These are phyloP conservation scores for Aphanomyces astaci DNA, from an alignment of 352 stramenopile genomes.

Conservation along the genomic window DNA sequence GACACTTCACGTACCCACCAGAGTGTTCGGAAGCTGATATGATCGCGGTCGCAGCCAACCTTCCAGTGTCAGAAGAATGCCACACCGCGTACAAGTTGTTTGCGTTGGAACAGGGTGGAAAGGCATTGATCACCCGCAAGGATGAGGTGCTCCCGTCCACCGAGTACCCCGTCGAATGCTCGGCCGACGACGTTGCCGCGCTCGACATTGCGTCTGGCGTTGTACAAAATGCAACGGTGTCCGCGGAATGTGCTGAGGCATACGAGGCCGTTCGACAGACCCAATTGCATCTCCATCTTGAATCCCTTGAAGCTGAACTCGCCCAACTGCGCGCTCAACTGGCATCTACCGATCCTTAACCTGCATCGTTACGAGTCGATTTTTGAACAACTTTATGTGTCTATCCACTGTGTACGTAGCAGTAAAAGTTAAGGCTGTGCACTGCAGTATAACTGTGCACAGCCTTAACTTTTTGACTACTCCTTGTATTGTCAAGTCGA, in stretches of 20 bases:
- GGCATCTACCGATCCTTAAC: too few relatives aligned
- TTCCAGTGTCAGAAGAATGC: neutral
- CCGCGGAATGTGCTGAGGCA: neutral
- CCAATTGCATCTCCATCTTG: neutral
- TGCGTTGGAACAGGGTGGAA: neutral
- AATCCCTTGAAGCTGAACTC: neutral
- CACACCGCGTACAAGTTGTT: slow-evolving; percentile 8
- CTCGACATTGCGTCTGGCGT: neutral
- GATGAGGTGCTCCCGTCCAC: neutral
- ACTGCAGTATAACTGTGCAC: too few relatives aligned
- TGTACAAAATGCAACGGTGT: neutral
- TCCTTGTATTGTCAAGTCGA: too few relatives aligned
- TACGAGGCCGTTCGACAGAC: neutral
- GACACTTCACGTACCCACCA: neutral
- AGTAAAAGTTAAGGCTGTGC: too few relatives aligned
- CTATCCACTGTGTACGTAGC: too few relatives aligned
- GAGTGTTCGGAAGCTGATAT: neutral
- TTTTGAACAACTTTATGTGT: too few relatives aligned
- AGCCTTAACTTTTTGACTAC: too few relatives aligned
- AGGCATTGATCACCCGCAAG: neutral
- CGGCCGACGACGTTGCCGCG: neutral
- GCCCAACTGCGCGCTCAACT: neutral
- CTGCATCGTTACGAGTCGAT: too few relatives aligned
- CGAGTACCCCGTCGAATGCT: neutral
- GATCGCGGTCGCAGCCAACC: neutral